Conservation (phyloP, 2,329 filamentous ascomycete genomes). For the Colletotrichum melonis region DNA sequence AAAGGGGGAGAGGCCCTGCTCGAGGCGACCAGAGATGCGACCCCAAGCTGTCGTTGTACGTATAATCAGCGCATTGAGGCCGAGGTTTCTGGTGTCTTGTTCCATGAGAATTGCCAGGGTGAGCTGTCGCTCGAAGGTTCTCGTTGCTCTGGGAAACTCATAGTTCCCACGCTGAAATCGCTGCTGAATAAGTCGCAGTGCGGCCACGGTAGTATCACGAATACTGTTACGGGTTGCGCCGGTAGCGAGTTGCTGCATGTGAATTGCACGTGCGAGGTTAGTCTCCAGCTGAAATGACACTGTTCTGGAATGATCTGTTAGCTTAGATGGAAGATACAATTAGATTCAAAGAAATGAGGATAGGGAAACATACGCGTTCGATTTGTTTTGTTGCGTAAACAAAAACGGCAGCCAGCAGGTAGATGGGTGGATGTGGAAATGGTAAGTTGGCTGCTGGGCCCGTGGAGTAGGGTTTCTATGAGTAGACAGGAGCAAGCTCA, state of each 20-base stretch:
- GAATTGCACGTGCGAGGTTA: background rate
- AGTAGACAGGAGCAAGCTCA: background rate
- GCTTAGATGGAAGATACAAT: background rate
- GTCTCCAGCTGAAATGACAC: background rate
- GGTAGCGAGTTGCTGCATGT: background rate
- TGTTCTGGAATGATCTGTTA: background rate
- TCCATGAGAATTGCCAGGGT: background rate
- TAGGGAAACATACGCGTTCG: background rate
- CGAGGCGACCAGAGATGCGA: background rate
- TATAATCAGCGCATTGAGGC: background rate
- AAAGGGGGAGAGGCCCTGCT: background rate
- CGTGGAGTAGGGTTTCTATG: background rate
- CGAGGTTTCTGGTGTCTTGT: background rate
- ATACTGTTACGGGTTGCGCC: background rate
- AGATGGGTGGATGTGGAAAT: background rate
- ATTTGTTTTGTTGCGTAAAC: background rate
- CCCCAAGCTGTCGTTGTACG: background rate
- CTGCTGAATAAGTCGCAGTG: background rate
- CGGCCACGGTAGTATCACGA: too few relatives aligned
- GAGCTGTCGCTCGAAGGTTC: background rate
- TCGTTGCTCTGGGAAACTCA: background rate
- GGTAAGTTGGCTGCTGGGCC: background rate
- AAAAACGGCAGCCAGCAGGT: background rate
- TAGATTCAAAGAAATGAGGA: background rate
- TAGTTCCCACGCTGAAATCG: background rate